phyloP scores from a whole-genome alignment of 805 yeast genomes.

The Wickerhamomyces subpelliculosus region DNA sequence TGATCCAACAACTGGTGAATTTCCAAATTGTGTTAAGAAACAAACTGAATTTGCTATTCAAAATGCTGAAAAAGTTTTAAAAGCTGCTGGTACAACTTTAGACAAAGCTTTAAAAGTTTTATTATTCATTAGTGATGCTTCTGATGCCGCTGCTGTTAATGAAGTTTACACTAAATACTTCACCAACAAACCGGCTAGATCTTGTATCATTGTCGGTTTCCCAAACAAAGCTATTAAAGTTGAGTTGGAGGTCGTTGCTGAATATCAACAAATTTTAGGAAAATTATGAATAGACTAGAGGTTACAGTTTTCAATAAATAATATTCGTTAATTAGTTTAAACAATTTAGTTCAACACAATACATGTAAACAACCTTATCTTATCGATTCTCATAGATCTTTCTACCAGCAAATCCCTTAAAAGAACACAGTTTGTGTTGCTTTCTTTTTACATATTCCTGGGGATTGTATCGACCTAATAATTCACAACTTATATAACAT shows the following conservation, averaged over 20 bases:
- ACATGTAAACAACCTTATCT: too few species aligned
- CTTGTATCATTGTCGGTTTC: constrained; percentile 44
- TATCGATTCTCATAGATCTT: too few species aligned
- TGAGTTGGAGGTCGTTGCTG: constrained; percentile 46
- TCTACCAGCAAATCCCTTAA: too few species aligned
- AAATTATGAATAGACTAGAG: constrained; percentile 1
- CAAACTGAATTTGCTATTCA: constrained; percentile 39
- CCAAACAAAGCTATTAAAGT: constrained; percentile 43
- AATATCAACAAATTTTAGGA: constrained; percentile 9
- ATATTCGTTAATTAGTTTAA: not conserved
- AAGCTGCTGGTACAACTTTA: constrained; percentile 37
- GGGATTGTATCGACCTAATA: too few species aligned
- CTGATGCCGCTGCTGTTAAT: constrained; percentile 37
- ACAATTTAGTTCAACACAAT: too few species aligned
- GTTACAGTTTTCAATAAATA: too few species aligned
- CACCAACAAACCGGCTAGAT: constrained; percentile 45
- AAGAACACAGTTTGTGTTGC: too few species aligned
- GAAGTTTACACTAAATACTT: constrained; percentile 39
- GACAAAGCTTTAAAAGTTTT: constrained; percentile 43
- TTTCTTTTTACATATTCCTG: too few species aligned
- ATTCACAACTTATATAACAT: too few species aligned
- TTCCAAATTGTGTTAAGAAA: constrained; percentile 34
- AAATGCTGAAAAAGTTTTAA: constrained; percentile 35
- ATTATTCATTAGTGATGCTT: constrained; percentile 38
- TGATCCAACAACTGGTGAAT: constrained; percentile 32